Evolutionary conservation across 805 yeast genomes (phyloP), one percentile per base, ranked within the genome.

Genomic region (Yarrowia deformans): DNA sequence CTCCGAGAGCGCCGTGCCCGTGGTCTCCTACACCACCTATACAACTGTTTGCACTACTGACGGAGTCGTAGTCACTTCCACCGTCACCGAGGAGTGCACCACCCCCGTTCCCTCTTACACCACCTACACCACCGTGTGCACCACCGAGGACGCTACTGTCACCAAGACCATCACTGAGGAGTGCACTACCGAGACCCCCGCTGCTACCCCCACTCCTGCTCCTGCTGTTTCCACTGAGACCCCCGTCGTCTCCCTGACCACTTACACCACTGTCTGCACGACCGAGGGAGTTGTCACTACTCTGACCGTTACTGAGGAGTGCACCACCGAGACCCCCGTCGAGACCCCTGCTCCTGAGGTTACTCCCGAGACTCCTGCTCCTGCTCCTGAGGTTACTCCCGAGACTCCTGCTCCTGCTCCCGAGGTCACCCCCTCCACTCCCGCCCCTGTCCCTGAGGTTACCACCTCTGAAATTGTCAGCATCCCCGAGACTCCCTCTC

Each of bases 1-100:
- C 10, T 8, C 61, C 14, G 61, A 55, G 45, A 40, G 37, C 9
- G 4, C 60, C 43, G 8, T 48, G 5, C 34, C 45, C 10, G 43
- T 3, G 7, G 39, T 29, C 35, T 56, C 63, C 19, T 40, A 40
- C 48, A 56, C 63, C 63, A 56, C 63, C 48, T 56, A 56, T 48
- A 56, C 63, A 13, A 56, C 63, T 7, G 39, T 56, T 7, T 56
- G n/a, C 63, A 56, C 63, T 1, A 40, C 48, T 12, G 16, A 10
- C 9, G 63, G 63, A 3, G 63, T 56, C 10, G 29, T 40, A 5
- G 23, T 29, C 23, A 56, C 63, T 9, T 10, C 9, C 9, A 56
- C 63, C 16, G 63, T 56, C 12, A 56, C 48, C 16, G 63, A 56
- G n/a, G 63, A 56, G 63, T 56, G 63, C 23, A 9, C 39, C 8